A percentile compares a stretch with the other conserved stretches of the same genome.
Evolutionary conservation across 257 asterid species (phyloP).

Genomic region (Cinchona pubescens): DNA sequence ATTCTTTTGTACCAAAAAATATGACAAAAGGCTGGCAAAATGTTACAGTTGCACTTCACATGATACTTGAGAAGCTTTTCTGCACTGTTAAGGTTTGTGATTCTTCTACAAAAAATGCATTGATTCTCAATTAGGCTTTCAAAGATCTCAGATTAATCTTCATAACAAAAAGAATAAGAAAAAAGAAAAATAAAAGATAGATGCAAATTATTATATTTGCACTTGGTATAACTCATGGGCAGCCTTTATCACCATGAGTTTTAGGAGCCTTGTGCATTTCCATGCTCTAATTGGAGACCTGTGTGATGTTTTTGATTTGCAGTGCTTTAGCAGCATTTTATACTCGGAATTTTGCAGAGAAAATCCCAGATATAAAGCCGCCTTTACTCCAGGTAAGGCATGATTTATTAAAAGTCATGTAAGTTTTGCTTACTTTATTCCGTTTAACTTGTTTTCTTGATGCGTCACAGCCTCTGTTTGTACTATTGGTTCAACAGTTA

Average conservation of each 20-base stretch:
- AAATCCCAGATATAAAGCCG: slow-evolving; percentile 65
- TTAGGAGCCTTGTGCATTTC: slow-evolving; percentile 16
- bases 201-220: too few species aligned
- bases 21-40: too few species aligned
- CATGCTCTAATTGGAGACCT: slow-evolving; percentile 14
- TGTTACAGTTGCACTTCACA: too few species aligned
- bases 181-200: too few species aligned
- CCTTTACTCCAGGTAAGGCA: slow-evolving; percentile 85
- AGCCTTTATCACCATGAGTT: slow-evolving; percentile 4
- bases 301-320: slow-evolving; percentile 34
- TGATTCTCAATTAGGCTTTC: too few species aligned
- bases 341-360: slow-evolving; percentile 73
- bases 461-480: not conserved
- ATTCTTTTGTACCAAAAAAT: too few species aligned
- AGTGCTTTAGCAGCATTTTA: slow-evolving; percentile 97
- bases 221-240: not conserved
- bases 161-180: too few species aligned
- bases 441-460: not conserved
- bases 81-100: too few species aligned
- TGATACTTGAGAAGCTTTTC: too few species aligned
- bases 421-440: too few species aligned
- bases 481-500: not conserved
- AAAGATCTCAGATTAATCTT: too few species aligned
- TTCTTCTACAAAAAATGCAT: too few species aligned
- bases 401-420: not conserved